phyloP scores from a whole-genome alignment of 805 yeast species.

The Naumovozyma castellii region DNA sequence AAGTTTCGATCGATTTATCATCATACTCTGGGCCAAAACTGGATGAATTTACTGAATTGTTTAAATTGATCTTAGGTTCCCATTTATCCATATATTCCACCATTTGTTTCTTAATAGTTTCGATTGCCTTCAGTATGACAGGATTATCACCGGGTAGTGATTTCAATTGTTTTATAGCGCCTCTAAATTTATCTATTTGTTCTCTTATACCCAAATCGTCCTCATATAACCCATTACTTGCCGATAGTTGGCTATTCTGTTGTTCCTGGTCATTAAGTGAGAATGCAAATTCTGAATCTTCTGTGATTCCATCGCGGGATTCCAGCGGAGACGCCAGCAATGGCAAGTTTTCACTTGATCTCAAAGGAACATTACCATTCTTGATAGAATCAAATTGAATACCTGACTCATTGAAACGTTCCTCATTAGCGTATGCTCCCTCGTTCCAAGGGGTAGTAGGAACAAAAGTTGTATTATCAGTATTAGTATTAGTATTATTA shows the following conservation, averaged over 20 bases:
- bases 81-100: slow-evolving; percentile 8
- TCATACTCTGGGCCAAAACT: slow-evolving; percentile 1
- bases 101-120: slow-evolving; percentile 12
- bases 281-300: too few relatives aligned
- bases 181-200: slow-evolving; percentile 10
- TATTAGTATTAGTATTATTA: too few relatives aligned
- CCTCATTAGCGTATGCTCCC: too few relatives aligned
- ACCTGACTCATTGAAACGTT: too few relatives aligned
- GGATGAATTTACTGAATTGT: slow-evolving; percentile 2
- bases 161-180: slow-evolving; percentile 11
- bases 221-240: slow-evolving; percentile 12
- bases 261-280: background rate
- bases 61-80: slow-evolving; percentile 16
- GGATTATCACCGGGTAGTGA: slow-evolving; percentile 7
- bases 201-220: slow-evolving; percentile 14
- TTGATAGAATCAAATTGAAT: too few relatives aligned
- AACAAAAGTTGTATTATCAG: too few relatives aligned
- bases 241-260: background rate
- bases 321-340: too few relatives aligned
- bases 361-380: too few relatives aligned
- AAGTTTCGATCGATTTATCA: slow-evolving; percentile 22
- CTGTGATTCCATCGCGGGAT: background rate
- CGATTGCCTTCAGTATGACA: slow-evolving; percentile 9
- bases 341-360: too few relatives aligned
- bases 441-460: too few relatives aligned